Percentiles rank a stretch among this genome's conserved stretches.
phyloP scores from a whole-genome alignment of 805 yeast species.

The Candida pseudoglaebosa region DNA sequence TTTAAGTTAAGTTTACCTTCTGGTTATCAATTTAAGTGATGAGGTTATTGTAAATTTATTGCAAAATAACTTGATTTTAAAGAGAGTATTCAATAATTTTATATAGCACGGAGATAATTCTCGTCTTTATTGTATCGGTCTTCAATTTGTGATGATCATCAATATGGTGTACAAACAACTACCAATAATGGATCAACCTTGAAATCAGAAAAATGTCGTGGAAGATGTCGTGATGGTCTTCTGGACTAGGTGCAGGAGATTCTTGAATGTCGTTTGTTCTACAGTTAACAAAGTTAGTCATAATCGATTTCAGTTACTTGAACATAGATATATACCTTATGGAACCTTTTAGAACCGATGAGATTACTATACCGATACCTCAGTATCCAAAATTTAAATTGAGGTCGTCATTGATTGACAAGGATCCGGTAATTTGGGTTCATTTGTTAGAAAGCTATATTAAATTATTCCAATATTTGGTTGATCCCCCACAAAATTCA shows the following conservation, averaged over 20 bases:
- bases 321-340: neutral
- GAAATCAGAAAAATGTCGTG: neutral
- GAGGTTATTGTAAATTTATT: too few species aligned
- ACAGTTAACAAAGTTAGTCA: too few species aligned
- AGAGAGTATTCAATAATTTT: too few species aligned
- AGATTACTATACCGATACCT: slow-evolving; percentile 50
- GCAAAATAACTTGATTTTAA: too few species aligned
- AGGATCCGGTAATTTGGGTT: slow-evolving; percentile 81
- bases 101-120: too few species aligned
- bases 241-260: neutral
- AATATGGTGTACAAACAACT: too few species aligned
- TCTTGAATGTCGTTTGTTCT: too few species aligned
- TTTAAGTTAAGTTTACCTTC: too few species aligned
- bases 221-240: neutral
- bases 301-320: neutral
- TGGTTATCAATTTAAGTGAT: too few species aligned
- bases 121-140: too few species aligned
- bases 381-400: slow-evolving; percentile 72
- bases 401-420: slow-evolving; percentile 73
- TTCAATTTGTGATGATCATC: too few species aligned
- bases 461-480: slow-evolving; percentile 44
- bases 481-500: slow-evolving; percentile 27
- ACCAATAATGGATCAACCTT: too few species aligned
- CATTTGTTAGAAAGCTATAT: slow-evolving; percentile 66
- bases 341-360: neutral